These are phyloP conservation scores for Panaeolus papilionaceus DNA, from an alignment of 768 basidiomycete species.

Conservation along the genomic window DNA sequence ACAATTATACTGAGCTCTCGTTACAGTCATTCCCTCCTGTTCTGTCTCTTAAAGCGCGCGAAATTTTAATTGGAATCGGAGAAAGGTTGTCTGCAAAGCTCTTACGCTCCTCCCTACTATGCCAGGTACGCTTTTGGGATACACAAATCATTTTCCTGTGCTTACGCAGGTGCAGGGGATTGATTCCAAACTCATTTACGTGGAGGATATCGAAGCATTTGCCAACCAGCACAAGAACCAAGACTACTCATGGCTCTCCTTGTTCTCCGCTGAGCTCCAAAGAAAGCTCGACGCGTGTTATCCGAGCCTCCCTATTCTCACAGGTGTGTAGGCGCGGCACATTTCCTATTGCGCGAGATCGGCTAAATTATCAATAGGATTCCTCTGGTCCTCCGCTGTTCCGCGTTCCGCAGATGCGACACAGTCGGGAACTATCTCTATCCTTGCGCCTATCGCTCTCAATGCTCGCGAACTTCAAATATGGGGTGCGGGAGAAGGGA, in stretches of 20 bases:
- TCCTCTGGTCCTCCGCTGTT: conserved; percentile 91
- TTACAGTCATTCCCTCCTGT: conserved; percentile 59
- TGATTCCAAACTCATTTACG: conserved; percentile 88
- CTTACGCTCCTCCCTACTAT: conserved; percentile 79
- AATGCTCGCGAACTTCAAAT: conserved; percentile 88
- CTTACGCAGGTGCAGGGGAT: conserved; percentile 59
- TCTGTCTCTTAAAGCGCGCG: conserved; percentile 87
- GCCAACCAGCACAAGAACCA: conserved; percentile 50
- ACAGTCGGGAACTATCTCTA: conserved; percentile 90
- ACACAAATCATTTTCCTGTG: background rate
- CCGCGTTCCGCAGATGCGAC: conserved; percentile 92
- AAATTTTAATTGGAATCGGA: conserved; percentile 89
- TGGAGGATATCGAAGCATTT: conserved; percentile 76
- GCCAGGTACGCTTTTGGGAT: conserved; percentile 57
- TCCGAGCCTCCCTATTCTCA: conserved; percentile 83
- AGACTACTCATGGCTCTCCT: conserved; percentile 46
- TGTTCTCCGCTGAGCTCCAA: conserved; percentile 75
- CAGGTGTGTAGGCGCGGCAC: conserved; percentile 50
- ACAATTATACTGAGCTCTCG: background rate
- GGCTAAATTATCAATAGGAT: conserved; percentile 52
- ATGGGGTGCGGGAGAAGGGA: conserved; percentile 96
- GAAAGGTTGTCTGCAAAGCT: conserved; percentile 86
- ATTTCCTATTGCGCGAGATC: conserved; percentile 22
- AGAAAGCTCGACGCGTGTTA: conserved; percentile 79
- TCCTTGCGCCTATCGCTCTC: conserved; percentile 85